A percentile compares a stretch with the other conserved stretches of the same genome.
Conservation (phyloP, 257 asterid genomes). For the Avicennia marina region DNA sequence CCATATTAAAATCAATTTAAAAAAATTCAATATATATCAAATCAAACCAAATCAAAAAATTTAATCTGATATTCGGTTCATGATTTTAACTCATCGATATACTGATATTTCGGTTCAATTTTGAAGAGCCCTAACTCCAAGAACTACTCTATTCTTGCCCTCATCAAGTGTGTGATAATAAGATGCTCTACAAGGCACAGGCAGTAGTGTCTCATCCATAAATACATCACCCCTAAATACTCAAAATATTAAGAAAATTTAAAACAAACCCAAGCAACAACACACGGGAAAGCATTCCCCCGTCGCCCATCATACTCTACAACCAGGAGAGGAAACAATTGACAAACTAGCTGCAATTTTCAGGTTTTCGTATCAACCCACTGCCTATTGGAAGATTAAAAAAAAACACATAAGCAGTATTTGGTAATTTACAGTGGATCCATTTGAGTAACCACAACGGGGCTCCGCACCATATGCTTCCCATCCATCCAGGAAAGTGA, state of each 20-base stretch:
- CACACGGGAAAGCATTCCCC: slow-evolving; percentile 21
- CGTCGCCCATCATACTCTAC: slow-evolving; percentile 14
- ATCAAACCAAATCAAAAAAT: no score
- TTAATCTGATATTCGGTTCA: no score
- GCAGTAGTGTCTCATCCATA: slow-evolving; percentile 15
- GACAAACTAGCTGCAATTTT: background rate
- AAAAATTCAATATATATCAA: no score
- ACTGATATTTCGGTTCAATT: no score
- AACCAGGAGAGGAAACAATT: background rate
- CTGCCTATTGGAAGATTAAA: background rate
- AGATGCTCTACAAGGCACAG: no score
- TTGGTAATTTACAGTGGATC: slow-evolving; percentile 54
- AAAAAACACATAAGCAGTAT: background rate
- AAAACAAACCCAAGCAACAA: slow-evolving; percentile 1
- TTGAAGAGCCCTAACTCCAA: no score
- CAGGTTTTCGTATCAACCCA: slow-evolving; percentile 1
- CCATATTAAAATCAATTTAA: no score
- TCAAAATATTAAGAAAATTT: slow-evolving; percentile 10
- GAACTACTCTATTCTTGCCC: slow-evolving; percentile 20
- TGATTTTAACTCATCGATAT: no score
- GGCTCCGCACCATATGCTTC: slow-evolving; percentile 83
- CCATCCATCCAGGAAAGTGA: slow-evolving; percentile 86
- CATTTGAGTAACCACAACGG: slow-evolving; percentile 71
- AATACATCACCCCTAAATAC: slow-evolving; percentile 14
- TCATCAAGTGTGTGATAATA: background rate